A percentile compares a stretch with the other conserved stretches of the same genome.
Conservation (phyloP, 345 rosid genomes). For the Eutrema japonicum region DNA sequence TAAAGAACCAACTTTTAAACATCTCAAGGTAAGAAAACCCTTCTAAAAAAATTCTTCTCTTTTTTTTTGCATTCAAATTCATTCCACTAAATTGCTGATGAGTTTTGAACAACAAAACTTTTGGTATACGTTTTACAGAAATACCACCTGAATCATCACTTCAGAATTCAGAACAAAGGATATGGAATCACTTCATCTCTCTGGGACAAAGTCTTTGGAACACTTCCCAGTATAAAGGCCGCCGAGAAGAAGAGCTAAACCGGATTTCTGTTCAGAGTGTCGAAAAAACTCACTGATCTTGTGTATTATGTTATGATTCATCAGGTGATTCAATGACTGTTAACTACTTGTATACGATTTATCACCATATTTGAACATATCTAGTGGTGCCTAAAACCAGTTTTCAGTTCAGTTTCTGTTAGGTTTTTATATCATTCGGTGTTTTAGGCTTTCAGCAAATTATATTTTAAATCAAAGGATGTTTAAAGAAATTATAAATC, state of each 20-base stretch:
- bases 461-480: background rate
- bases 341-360: conserved; percentile 36
- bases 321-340: conserved; percentile 24
- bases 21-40: conserved; percentile 56
- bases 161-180: conserved; percentile 57
- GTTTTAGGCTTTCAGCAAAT: background rate
- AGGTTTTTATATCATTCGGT: background rate
- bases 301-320: conserved; percentile 31
- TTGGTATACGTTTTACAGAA: conserved; percentile 51
- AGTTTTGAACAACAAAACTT: no score
- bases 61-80: background rate
- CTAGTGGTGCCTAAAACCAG: conserved; percentile 16
- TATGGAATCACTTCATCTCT: conserved; percentile 75
- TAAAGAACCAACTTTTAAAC: conserved; percentile 45
- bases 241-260: conserved; percentile 36
- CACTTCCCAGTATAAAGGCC: conserved; percentile 51
- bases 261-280: conserved; percentile 20
- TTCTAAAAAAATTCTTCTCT: background rate
- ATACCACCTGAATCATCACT: conserved; percentile 82
- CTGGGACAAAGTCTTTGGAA: conserved; percentile 76
- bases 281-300: conserved; percentile 29
- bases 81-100: background rate
- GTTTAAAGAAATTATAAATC: background rate
- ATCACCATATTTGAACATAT: conserved; percentile 40
- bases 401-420: background rate